Conservation (phyloP, 352 stramenopile genomes). For the Phytophthora cactorum region DNA sequence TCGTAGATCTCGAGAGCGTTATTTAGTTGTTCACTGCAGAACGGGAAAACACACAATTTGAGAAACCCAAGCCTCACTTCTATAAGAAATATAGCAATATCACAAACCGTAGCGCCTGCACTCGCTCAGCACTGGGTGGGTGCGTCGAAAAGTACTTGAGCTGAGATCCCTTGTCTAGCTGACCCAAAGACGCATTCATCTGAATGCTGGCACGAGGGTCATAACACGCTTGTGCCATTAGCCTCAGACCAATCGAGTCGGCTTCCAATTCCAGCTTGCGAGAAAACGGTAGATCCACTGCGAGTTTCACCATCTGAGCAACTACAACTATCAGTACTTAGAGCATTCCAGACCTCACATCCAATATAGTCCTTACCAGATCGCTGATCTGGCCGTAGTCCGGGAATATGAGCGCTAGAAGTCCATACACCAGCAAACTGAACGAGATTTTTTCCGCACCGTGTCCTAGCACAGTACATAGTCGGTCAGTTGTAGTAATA, state of each 20-base stretch:
- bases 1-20: constrained; percentile 56
- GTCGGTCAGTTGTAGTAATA: neutral
- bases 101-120: constrained; percentile 52
- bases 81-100: neutral
- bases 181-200: constrained; percentile 51
- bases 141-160: constrained; percentile 84
- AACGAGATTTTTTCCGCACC: constrained; percentile 77
- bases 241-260: constrained; percentile 55
- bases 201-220: constrained; percentile 60
- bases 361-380: constrained; percentile 31
- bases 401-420: constrained; percentile 56
- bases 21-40: constrained; percentile 42
- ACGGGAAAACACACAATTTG: neutral
- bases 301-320: constrained; percentile 53
- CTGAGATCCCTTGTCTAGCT: constrained; percentile 37
- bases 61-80: neutral
- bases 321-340: constrained; percentile 1
- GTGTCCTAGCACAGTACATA: constrained; percentile 45
- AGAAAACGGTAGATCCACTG: constrained; percentile 61
- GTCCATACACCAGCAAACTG: constrained; percentile 59
- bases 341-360: neutral
- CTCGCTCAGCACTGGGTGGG: constrained; percentile 64
- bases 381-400: constrained; percentile 68
- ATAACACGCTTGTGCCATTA: constrained; percentile 71
- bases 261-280: constrained; percentile 63